These are phyloP conservation scores for Moniliella sp. DNA, from an alignment of 1,284 basidiomycete species.

Conservation along the genomic window DNA sequence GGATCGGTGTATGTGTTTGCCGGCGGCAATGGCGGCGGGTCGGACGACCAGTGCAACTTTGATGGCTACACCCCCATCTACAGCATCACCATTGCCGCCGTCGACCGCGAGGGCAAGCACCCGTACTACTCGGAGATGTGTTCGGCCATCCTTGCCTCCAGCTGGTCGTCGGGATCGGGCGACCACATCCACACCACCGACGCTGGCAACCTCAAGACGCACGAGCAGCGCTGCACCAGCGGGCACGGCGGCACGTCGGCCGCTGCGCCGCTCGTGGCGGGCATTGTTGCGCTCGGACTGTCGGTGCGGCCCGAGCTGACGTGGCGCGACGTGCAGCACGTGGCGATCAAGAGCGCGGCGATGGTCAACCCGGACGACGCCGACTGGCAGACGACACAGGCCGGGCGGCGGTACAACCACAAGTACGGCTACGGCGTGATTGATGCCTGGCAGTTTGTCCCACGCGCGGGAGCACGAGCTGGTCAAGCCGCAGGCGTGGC, in stretches of 20 bases:
- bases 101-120: slow-evolving; percentile 75
- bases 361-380: slow-evolving; percentile 70
- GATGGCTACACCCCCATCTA: slow-evolving; percentile 97
- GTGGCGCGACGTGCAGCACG: slow-evolving; percentile 88
- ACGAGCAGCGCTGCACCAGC: slow-evolving; percentile 58
- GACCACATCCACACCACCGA: slow-evolving; percentile 67
- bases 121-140: slow-evolving; percentile 94
- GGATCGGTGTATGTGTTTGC: slow-evolving; percentile 93
- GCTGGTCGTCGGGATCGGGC: slow-evolving; percentile 84
- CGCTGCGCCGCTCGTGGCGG: slow-evolving; percentile 66
- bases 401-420: slow-evolving; percentile 68
- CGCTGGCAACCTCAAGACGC: slow-evolving; percentile 41
- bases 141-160: slow-evolving; percentile 83
- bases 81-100: slow-evolving; percentile 77
- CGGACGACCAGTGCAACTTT: slow-evolving; percentile 94
- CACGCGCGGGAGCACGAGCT: slow-evolving; percentile 60
- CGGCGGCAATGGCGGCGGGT: slow-evolving; percentile 77
- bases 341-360: slow-evolving; percentile 58
- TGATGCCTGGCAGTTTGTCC: slow-evolving; percentile 63
- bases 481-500: slow-evolving; percentile 84
- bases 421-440: slow-evolving; percentile 87
- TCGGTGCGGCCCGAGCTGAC: slow-evolving; percentile 52
- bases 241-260: slow-evolving; percentile 88
- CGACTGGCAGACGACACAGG: slow-evolving; percentile 72
- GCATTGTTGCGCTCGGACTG: slow-evolving; percentile 25